Evolutionary conservation across 768 basidiomycete genomes (phyloP).

Genomic region (Russula abietina): DNA sequence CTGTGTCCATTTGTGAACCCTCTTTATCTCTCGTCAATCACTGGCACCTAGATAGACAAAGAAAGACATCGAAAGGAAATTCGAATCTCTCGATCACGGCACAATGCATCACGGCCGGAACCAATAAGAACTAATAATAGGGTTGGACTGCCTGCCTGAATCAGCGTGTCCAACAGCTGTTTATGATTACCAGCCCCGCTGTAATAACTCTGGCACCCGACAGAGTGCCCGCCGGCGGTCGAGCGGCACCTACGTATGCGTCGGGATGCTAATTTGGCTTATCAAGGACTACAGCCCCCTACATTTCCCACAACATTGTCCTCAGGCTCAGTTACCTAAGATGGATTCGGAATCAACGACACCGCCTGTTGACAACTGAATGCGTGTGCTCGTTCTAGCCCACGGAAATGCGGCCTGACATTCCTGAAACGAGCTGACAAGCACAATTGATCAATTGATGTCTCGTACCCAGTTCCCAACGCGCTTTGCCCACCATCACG

Average conservation of each 20-base stretch:
- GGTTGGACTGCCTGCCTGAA: not conserved
- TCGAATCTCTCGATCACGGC: not conserved
- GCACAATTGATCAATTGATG: too few species aligned
- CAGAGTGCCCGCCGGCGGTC: not conserved
- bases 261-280: not conserved
- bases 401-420: not conserved
- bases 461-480: slow-evolving; percentile 14
- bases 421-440: not conserved
- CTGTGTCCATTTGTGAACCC: not conserved
- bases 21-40: slow-evolving; percentile 4
- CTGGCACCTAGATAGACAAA: not conserved
- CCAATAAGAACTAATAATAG: not conserved
- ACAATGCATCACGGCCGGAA: not conserved
- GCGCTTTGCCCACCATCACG: not conserved
- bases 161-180: too few species aligned
- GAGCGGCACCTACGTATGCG: not conserved
- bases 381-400: not conserved
- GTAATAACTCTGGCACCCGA: not conserved
- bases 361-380: not conserved
- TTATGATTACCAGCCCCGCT: too few species aligned
- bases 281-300: not conserved
- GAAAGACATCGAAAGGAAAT: not conserved
- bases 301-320: not conserved
- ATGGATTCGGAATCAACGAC: not conserved
- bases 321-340: too few species aligned